Base-by-base conservation (phyloP, 2,329 filamentous ascomycete species). In the Samsoniella hepiali region DNA sequence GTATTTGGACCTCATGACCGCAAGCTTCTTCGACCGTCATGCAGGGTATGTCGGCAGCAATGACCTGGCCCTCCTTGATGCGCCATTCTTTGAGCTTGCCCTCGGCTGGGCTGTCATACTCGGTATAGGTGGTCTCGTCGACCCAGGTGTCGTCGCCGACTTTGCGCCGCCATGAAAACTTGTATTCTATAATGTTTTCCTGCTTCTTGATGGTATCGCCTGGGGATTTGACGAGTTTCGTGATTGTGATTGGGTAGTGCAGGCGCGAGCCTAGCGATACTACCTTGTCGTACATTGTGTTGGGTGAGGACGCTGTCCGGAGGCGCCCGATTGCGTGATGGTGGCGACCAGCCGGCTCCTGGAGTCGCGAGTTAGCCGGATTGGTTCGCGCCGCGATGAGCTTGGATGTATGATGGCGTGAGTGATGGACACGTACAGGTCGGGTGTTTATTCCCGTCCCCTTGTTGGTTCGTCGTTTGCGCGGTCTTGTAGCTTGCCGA, bases 161-260 rank as follows among this genome's bases (percentile, higher is more conserved):
- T 68, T 87, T 87, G 76, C 92, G 89, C 72, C 81, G 88, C 76
- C 89, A 93, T 71, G 88, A 88, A 79, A 93, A 99, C 66, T 88
- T 88, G 82, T 97, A 99, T 74, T 91, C 87, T 74, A 99, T 88
- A 63, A 98, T 83, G 62, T 87, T 84, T 71, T 93, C 90, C 72
- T 91, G 81, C 75, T 90, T 90, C 71, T 86, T 83, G 72, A 99
- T 85, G 66, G 84, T 73, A 70, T 97, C 91, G 75, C 91, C 90
- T 27, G 86, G 84, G 68, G 82, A 79, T 76, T 92, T 93, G 68
- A 94, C 84, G 65, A 98, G 83, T 76, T 91, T 90, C 70, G 88
- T 93, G 77, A 99, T 89, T 69, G 90, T 96, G 77, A 98, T 93
- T 71, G 95, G 95, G 77, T 98, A 99, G 77, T 90, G 90, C 69